These are phyloP conservation scores for Botryosphaeria agaves DNA, from an alignment of 2,329 filamentous ascomycete genomes.

Conservation along the genomic window DNA sequence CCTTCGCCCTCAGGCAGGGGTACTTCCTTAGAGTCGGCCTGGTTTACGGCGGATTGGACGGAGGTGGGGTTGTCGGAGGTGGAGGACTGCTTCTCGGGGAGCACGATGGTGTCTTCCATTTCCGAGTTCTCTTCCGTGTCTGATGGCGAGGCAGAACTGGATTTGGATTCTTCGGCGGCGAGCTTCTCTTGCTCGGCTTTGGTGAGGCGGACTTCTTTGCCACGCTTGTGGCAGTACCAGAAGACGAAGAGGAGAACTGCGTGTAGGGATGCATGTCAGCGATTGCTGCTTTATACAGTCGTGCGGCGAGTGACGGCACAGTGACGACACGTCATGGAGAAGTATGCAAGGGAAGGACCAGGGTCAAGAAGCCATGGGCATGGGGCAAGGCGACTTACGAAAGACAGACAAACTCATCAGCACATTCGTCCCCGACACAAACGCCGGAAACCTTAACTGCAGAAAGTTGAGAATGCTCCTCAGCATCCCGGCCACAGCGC, in stretches of 20 bases:
- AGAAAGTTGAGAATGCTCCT: conserved; percentile 83
- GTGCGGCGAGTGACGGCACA: not conserved
- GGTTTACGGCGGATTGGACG: too few relatives aligned
- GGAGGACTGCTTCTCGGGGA: too few relatives aligned
- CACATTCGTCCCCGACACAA: conserved; percentile 72
- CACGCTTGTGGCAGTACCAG: conserved; percentile 97
- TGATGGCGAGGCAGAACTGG: not conserved
- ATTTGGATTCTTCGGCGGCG: conserved; percentile 11
- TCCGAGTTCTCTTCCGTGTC: too few relatives aligned
- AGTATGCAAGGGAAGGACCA: not conserved
- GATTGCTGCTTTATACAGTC: too few relatives aligned
- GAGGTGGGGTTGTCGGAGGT: too few relatives aligned
- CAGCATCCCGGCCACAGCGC: conserved; percentile 69
- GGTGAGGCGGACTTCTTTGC: conserved; percentile 67
- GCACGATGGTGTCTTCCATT: not conserved
- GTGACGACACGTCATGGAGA: not conserved
- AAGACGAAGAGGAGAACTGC: conserved; percentile 78
- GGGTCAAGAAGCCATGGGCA: too few relatives aligned
- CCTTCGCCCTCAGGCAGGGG: too few relatives aligned
- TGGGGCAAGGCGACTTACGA: conserved; percentile 41
- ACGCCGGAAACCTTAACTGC: conserved; percentile 73
- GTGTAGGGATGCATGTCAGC: not conserved
- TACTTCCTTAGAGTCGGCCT: too few relatives aligned
- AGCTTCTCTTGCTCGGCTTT: too few relatives aligned
- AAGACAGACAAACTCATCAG: conserved; percentile 81